Conservation (phyloP, 176 grass and related monocot species). For the Ananas comosus region DNA sequence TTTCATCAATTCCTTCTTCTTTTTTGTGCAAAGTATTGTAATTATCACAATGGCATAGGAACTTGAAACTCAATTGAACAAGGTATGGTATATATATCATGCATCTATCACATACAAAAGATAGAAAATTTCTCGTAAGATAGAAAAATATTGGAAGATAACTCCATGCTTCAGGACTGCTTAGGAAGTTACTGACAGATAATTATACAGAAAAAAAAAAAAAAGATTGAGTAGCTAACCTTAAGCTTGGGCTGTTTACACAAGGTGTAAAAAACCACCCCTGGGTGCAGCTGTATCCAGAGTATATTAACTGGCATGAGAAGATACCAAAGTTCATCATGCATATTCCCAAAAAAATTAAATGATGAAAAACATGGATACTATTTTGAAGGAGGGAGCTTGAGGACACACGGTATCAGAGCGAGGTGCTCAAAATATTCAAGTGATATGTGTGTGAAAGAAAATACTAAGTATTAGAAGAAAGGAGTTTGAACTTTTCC, state of each 20-base stretch:
- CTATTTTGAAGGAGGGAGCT: not conserved
- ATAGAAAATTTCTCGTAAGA: no score
- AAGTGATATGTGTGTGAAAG: no score
- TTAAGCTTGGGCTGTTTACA: constrained; percentile 57
- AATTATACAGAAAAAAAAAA: not conserved
- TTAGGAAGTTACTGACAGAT: not conserved
- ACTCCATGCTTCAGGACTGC: not conserved
- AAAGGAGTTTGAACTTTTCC: no score
- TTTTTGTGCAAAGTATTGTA: no score
- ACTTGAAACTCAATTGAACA: no score
- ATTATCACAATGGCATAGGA: no score
- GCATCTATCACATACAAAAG: no score
- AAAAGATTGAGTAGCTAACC: constrained; percentile 31
- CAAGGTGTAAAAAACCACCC: constrained; percentile 98
- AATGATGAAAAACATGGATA: not conserved
- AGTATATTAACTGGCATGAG: constrained; percentile 76
- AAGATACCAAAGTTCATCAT: not conserved
- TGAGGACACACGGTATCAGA: not conserved
- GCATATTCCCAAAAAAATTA: not conserved
- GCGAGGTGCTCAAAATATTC: no score
- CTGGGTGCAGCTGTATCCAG: constrained; percentile 84
- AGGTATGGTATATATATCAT: no score
- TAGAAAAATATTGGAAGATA: not conserved
- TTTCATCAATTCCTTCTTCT: no score
- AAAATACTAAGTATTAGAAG: no score